Evolutionary conservation across 768 basidiomycete genomes (phyloP), one percentile per base, ranked within the genome.

Genomic region (Rhizopogon vesiculosus): DNA sequence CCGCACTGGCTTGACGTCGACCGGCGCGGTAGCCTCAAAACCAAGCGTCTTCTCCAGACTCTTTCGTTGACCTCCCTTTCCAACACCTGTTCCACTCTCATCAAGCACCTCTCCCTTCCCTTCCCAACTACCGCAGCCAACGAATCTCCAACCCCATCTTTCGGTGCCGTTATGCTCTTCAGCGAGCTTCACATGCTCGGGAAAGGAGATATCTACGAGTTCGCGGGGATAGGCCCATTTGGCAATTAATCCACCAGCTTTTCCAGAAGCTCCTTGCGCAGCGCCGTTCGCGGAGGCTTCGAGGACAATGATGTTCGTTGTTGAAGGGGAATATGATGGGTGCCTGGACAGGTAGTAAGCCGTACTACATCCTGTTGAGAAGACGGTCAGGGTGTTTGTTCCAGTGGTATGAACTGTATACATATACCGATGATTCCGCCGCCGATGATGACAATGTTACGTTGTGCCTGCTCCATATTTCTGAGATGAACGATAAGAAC

Each of bases 161-260:
- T 81, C 77, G 31, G 75, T 69, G 3, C 92, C 93, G 55, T 78
- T 77, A 68, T 87, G 84, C 61, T 86, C 75, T 49, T 81, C 67
- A 3, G 91, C 89, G 8, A 96, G 78, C 39, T 76, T 78, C 59
- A 84, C 78, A 67, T 94, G 93, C 64, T 94, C 85, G 12, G 76
- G 54, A 43, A 72, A 71, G 1, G 90, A 91, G 15, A 93, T 74
- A 51, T 79, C 70, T 7, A 86, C 85, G 31, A 93, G 74, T 59
- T 85, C 82, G 49, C 79, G 80, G 0, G 86, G 85, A 62, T 86
- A 87, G 49, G 91, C 93, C 92, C 93, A 86, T 70, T 86, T 83
- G 0, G 93, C 91, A 18, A 95, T 79, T 12, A 96, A 80, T 0
- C 90, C 91, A 5, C 90, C 91, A 0, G 91, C 88, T 66, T 93